Evolutionary conservation across 2,329 filamentous ascomycete genomes (phyloP).

Genomic region (Cadophora malorum): DNA sequence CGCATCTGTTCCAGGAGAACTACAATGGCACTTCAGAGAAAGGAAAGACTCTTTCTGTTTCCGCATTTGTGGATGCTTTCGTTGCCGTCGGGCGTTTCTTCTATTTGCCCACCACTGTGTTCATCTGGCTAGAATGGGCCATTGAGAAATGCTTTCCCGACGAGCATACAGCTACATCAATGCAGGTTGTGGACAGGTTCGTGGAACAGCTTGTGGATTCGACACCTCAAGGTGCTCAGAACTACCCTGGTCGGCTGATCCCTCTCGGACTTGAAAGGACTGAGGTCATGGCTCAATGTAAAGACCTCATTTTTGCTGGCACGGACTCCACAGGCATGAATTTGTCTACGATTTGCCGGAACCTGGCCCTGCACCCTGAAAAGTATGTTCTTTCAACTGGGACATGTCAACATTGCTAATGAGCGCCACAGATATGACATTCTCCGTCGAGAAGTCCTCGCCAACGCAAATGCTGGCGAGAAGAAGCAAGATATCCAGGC

Average conservation of each 20-base stretch:
- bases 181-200: conserved; percentile 51
- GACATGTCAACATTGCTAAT: conserved; percentile 15
- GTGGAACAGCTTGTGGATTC: conserved; percentile 48
- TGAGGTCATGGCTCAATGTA: conserved; percentile 57
- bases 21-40: conserved; percentile 53
- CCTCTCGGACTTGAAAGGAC: conserved; percentile 50
- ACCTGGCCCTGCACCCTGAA: conserved; percentile 51
- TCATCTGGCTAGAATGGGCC: conserved; percentile 44
- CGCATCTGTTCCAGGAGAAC: conserved; percentile 57
- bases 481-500: conserved; percentile 44
- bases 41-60: conserved; percentile 49
- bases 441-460: conserved; percentile 46
- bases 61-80: conserved; percentile 59
- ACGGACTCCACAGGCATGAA: conserved; percentile 61
- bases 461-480: conserved; percentile 33
- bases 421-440: conserved; percentile 41
- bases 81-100: conserved; percentile 62
- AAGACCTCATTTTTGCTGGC: conserved; percentile 61
- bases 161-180: conserved; percentile 45
- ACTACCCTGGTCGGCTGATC: conserved; percentile 56
- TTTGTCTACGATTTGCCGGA: conserved; percentile 54
- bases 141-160: conserved; percentile 49
- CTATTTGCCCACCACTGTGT: conserved; percentile 54
- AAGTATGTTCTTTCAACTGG: conserved; percentile 41
- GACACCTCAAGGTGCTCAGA: conserved; percentile 47